Percentiles rank a stretch among this genome's conserved stretches.
phyloP scores from a whole-genome alignment of 2,329 filamentous ascomycete genomes.

The Davidsoniella australis region DNA sequence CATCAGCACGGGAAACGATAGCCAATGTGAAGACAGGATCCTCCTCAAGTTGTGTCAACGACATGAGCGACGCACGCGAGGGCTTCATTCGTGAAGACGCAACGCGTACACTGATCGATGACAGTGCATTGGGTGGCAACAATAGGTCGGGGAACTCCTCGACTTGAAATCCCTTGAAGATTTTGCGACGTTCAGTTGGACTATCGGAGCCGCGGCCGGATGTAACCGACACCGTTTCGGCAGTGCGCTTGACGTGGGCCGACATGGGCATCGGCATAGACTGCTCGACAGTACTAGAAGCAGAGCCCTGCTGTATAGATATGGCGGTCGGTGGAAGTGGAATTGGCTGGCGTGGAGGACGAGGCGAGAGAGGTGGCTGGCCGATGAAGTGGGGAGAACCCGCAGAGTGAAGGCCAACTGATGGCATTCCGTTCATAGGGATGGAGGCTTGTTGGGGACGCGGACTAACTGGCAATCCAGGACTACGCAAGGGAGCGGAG shows the following conservation, averaged over 20 bases:
- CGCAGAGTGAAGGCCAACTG: neutral
- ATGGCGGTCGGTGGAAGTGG: conserved; percentile 53
- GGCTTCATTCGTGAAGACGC: conserved; percentile 91
- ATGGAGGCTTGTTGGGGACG: conserved; percentile 45
- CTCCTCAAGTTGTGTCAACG: conserved; percentile 65
- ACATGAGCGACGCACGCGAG: conserved; percentile 69
- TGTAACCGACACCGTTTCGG: neutral
- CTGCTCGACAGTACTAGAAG: neutral
- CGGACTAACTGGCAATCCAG: conserved; percentile 42
- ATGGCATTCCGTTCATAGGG: conserved; percentile 33
- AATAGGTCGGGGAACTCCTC: conserved; percentile 78
- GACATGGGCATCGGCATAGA: conserved; percentile 19
- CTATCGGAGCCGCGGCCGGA: conserved; percentile 19
- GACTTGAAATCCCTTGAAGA: conserved; percentile 64
- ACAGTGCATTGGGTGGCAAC: conserved; percentile 73
- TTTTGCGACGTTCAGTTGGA: conserved; percentile 29
- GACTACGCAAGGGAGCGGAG: conserved; percentile 34
- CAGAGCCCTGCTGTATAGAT: conserved; percentile 22
- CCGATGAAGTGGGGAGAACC: conserved; percentile 17
- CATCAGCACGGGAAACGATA: conserved; percentile 59
- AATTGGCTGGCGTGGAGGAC: conserved; percentile 55
- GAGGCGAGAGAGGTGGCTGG: conserved; percentile 47
- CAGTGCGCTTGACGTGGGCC: conserved; percentile 19
- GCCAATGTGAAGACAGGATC: conserved; percentile 89
- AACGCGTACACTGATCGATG: conserved; percentile 70